Conservation (phyloP, 129 eudicot genomes). For the Oenanthe sinensis region DNA sequence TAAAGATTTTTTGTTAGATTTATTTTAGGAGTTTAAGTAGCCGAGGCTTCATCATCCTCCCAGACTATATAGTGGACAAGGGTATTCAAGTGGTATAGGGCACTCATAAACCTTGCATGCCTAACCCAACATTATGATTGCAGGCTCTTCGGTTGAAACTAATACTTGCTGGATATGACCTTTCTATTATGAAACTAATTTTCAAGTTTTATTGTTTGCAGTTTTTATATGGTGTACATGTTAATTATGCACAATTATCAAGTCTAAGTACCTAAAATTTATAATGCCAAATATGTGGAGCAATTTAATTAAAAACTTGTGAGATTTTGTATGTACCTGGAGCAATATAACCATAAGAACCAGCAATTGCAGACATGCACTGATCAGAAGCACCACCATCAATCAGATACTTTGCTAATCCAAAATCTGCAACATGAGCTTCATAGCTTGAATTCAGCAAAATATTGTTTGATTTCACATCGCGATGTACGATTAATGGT, state of each 20-base stretch:
- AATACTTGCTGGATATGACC: not conserved
- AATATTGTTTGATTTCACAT: constrained; percentile 84
- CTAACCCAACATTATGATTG: not conserved
- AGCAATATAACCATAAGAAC: constrained; percentile 96
- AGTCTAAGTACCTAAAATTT: not conserved
- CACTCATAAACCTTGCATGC: not conserved
- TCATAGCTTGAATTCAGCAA: constrained; percentile 59
- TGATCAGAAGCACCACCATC: constrained; percentile 67
- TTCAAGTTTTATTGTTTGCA: not conserved
- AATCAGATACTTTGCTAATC: constrained; percentile 76
- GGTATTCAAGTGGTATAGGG: not conserved
- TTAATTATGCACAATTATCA: not conserved
- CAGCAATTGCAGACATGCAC: constrained; percentile 93
- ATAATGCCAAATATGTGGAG: not conserved
- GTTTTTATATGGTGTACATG: not conserved
- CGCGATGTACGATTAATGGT: constrained; percentile 86
- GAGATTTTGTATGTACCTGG: constrained; percentile 52
- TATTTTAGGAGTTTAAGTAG: too few species aligned
- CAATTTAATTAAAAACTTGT: not conserved
- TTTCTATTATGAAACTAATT: not conserved
- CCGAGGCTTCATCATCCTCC: too few species aligned
- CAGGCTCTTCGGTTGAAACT: not conserved
- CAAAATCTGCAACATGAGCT: constrained; percentile 97
- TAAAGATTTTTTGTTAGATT: too few species aligned
- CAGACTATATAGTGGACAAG: not conserved